A percentile compares a stretch with the other conserved stretches of the same genome.
These are phyloP conservation scores for Dentipellis sp. DNA, from an alignment of 768 basidiomycete genomes.

Conservation along the genomic window DNA sequence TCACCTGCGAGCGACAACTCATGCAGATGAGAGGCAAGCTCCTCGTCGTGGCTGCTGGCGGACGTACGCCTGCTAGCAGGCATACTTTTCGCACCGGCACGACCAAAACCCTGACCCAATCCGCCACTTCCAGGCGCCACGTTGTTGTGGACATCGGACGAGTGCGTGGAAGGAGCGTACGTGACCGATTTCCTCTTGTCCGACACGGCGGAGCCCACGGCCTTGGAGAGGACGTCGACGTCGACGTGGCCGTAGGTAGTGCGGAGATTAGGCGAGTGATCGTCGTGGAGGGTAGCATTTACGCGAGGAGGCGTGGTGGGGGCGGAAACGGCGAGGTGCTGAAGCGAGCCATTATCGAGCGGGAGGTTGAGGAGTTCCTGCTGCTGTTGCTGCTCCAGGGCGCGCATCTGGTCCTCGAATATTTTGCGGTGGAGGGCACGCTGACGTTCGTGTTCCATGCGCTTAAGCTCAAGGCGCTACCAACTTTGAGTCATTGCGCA, in stretches of 20 bases:
- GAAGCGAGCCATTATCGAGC: constrained; percentile 48
- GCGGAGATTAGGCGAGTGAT: constrained; percentile 33
- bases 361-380: constrained; percentile 76
- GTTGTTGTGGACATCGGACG: constrained; percentile 43
- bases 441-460: constrained; percentile 84
- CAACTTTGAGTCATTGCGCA: constrained; percentile 5
- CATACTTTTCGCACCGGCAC: constrained; percentile 84
- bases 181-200: constrained; percentile 86
- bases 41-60: constrained; percentile 80
- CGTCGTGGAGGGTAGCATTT: constrained; percentile 59
- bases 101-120: constrained; percentile 42
- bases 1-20: constrained; percentile 63
- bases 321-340: constrained; percentile 80
- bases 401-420: constrained; percentile 96
- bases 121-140: constrained; percentile 27
- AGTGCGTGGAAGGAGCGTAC: constrained; percentile 70
- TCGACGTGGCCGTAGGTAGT: constrained; percentile 45
- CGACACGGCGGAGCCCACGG: constrained; percentile 50
- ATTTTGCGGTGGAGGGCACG: constrained; percentile 77
- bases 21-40: constrained; percentile 67
- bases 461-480: constrained; percentile 84
- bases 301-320: constrained; percentile 83
- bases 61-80: constrained; percentile 86
- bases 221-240: constrained; percentile 54
- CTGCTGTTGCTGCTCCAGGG: constrained; percentile 84